A percentile compares a stretch with the other conserved stretches of the same genome.
phyloP scores from a whole-genome alignment of 2,329 filamentous ascomycete species.

The Madurella mycetomatis region DNA sequence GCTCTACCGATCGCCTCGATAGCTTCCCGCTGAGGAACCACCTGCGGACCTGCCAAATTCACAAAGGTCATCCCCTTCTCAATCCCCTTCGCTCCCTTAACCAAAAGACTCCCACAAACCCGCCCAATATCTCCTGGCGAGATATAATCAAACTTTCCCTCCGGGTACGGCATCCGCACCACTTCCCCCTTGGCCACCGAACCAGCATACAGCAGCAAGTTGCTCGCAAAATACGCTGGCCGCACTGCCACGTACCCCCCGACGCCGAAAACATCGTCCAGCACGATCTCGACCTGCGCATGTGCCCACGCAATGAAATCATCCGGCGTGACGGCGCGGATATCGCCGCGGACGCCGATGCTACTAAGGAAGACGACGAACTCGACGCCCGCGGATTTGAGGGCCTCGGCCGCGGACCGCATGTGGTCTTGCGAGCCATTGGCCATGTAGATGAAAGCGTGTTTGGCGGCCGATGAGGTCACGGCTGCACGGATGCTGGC shows the following conservation, averaged over 20 bases:
- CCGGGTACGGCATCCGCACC: no score
- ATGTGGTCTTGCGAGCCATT: constrained; percentile 35
- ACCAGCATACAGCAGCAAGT: constrained; percentile 23
- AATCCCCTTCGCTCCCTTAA: no score
- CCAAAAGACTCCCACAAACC: no score
- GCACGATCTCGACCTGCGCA: constrained; percentile 39
- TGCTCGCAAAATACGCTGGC: constrained; percentile 42
- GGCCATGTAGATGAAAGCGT: constrained; percentile 45
- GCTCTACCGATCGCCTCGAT: neutral
- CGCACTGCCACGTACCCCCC: constrained; percentile 38
- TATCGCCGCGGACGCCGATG: constrained; percentile 30
- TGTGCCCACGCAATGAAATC: constrained; percentile 39
- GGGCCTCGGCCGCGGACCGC: constrained; percentile 36
- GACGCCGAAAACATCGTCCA: constrained; percentile 38
- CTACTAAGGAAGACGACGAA: constrained; percentile 43
- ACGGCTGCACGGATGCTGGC: constrained; percentile 39
- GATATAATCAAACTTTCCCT: no score
- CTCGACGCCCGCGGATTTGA: constrained; percentile 42
- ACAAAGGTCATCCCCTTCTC: no score
- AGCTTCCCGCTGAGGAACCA: neutral
- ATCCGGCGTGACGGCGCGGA: constrained; percentile 24
- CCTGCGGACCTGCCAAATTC: neutral
- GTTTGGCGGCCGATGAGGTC: constrained; percentile 37
- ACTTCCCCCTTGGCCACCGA: neutral
- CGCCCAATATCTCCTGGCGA: no score